Evolutionary conservation across 2,329 filamentous ascomycete species (phyloP), one percentile per base, ranked within the genome.

Genomic region (Penicillium decumbens): DNA sequence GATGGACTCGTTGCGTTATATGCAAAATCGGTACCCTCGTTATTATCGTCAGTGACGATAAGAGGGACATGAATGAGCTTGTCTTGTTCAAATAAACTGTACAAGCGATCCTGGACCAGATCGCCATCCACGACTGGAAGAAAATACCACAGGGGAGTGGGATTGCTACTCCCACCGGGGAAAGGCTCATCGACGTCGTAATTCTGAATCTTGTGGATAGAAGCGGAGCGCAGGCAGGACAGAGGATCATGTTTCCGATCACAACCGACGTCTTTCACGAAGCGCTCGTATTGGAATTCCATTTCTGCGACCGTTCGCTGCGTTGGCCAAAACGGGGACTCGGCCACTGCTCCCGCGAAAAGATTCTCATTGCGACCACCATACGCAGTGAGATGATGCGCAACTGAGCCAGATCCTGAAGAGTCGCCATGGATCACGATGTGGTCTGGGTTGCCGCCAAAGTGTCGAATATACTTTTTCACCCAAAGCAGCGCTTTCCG

Each of bases 401-500:
- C 73, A 0, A 84, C 80, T 10, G 80, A 81, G 2, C 78, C 81
- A 3, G 73, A 82, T 5, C 83, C 82, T 1, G 82, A 80, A 2
- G 80, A 83, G n/a, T 76, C 75, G 2, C 82, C 81, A 53, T 82
- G 78, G 41, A 85, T 77, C 0, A 83, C 78, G 27, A 85, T 78
- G 54, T 80, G 78, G 23, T 73, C 61, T 0, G 80, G 78, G 55
- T 84, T 77, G 1, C 82, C 82, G 6, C 82, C 80, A 52, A 83
- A 83, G 20, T 58, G 50, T 4, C 50, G 50, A 37, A 87, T 84
- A 51, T 87, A 71, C 30, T 76, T 68, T 58, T 81, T 75, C 0
- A 85, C 76, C 84, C 84, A 87, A 43, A 78, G 62, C 40, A 88
- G 64, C 2, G 79, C 71, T 24, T 79, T 75, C 15, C 81, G 73